These are phyloP conservation scores for Peronospora tabacina DNA, from an alignment of 352 stramenopile genomes.

Conservation along the genomic window DNA sequence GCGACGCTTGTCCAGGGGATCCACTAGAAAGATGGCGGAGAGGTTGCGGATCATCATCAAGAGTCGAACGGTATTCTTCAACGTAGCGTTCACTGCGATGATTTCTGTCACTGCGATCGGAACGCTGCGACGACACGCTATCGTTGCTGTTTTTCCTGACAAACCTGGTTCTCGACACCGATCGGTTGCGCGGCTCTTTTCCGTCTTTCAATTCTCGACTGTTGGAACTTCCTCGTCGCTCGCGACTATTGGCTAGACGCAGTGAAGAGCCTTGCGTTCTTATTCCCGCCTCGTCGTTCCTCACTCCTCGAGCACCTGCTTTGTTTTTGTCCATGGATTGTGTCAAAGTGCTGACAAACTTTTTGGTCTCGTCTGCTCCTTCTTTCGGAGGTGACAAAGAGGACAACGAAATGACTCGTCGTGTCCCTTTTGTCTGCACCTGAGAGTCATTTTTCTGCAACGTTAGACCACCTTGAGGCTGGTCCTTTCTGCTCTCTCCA, in stretches of 20 bases:
- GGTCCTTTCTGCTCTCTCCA: slow-evolving; percentile 7
- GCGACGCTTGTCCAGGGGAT: slow-evolving; percentile 15
- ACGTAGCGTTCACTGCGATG: slow-evolving; percentile 28
- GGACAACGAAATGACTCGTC: slow-evolving; percentile 30
- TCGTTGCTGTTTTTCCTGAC: slow-evolving; percentile 50
- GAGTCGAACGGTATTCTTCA: slow-evolving; percentile 20
- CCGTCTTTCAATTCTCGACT: slow-evolving; percentile 17
- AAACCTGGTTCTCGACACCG: slow-evolving; percentile 23
- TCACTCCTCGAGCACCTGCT: slow-evolving; percentile 12
- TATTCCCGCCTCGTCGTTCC: slow-evolving; percentile 9
- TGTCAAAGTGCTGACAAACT: slow-evolving; percentile 34
- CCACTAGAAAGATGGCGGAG: slow-evolving; percentile 20
- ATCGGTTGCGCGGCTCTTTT: slow-evolving; percentile 16
- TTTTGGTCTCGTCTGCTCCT: slow-evolving; percentile 15
- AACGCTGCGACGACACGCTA: slow-evolving; percentile 44
- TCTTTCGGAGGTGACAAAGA: slow-evolving; percentile 30
- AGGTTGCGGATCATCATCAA: slow-evolving; percentile 14
- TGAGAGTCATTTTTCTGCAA: slow-evolving; percentile 21
- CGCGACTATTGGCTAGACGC: slow-evolving; percentile 18
- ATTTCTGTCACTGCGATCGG: slow-evolving; percentile 35
- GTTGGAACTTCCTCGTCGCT: slow-evolving; percentile 14
- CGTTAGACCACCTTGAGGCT: slow-evolving; percentile 2
- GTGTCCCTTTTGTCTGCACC: slow-evolving; percentile 21
- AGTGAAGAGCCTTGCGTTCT: slow-evolving; percentile 11
- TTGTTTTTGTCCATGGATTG: slow-evolving; percentile 28